Conservation (phyloP, 2,329 filamentous ascomycete genomes). For the Allantophomopsis lycopodina region DNA sequence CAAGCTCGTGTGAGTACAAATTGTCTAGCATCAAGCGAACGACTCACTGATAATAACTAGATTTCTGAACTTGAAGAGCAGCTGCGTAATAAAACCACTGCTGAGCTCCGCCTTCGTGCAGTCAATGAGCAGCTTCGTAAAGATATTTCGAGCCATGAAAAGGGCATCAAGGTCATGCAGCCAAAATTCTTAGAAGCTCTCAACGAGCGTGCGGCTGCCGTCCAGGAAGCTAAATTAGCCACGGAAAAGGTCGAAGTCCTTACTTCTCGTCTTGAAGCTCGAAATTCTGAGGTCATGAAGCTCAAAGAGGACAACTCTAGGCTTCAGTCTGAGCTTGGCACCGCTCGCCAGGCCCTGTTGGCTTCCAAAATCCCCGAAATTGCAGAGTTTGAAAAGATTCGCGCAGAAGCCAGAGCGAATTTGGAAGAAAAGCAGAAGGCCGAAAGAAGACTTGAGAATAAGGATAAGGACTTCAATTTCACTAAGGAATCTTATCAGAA, state of each 20-base stretch:
- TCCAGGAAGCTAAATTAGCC: conserved; percentile 25
- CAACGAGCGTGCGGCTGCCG: conserved; percentile 32
- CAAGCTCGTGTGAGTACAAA: too few relatives aligned
- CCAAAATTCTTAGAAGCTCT: conserved; percentile 33
- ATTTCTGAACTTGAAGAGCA: conserved; percentile 21
- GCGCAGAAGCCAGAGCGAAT: conserved; percentile 19
- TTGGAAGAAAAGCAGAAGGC: conserved; percentile 9
- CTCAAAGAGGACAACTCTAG: conserved; percentile 9
- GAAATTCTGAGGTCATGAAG: conserved; percentile 10
- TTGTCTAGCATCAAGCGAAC: too few relatives aligned
- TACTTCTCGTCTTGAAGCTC: conserved; percentile 7
- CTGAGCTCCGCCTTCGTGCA: conserved; percentile 23
- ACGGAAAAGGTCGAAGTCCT: conserved; percentile 6
- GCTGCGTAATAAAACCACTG: conserved; percentile 11
- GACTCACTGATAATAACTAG: conserved; percentile 9
- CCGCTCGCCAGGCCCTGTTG: conserved; percentile 6
- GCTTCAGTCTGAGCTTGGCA: conserved; percentile 14
- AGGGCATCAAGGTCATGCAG: conserved; percentile 29
- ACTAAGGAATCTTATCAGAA: conserved; percentile 14
- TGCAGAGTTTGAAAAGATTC: conserved; percentile 24
- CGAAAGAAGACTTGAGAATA: conserved; percentile 7
- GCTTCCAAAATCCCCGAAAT: conserved; percentile 22
- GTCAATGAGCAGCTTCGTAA: conserved; percentile 28
- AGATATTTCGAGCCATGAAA: conserved; percentile 30
- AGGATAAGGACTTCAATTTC: conserved; percentile 14